Evolutionary conservation across 805 yeast species (phyloP).

Genomic region (Yarrowia porcina): DNA sequence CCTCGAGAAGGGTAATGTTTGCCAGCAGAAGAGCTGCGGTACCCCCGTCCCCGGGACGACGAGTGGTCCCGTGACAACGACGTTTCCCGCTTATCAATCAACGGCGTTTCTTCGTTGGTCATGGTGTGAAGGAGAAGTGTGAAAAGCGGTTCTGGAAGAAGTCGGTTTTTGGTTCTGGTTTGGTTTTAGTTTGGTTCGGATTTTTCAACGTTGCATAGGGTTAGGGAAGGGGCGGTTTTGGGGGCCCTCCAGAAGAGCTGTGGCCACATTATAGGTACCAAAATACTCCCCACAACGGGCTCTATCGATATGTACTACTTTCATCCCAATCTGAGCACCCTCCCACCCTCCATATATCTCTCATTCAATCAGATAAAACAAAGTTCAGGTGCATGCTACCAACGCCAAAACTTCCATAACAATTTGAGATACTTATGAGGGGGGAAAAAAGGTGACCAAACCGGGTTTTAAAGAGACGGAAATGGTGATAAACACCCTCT

Average conservation of each 20-base stretch:
- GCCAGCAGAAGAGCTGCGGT: neutral
- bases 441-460: no score
- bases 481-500: neutral
- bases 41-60: constrained; percentile 2
- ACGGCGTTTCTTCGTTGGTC: constrained; percentile 23
- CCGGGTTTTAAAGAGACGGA: no score
- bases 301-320: neutral
- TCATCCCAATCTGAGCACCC: neutral
- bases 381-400: neutral
- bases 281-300: no score
- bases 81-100: constrained; percentile 12
- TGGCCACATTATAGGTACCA: no score
- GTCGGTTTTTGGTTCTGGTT: no score
- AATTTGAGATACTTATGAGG: no score
- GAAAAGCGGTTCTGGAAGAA: no score
- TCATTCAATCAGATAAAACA: neutral
- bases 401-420: neutral
- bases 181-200: no score
- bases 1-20: neutral
- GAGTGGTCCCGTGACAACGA: neutral
- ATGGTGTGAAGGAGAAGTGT: neutral
- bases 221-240: neutral
- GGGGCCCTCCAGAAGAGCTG: no score
- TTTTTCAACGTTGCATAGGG: neutral
- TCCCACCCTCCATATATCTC: neutral